These are phyloP conservation scores for Eragrostis curvula DNA, from an alignment of 176 grass and related monocot genomes.

Conservation along the genomic window DNA sequence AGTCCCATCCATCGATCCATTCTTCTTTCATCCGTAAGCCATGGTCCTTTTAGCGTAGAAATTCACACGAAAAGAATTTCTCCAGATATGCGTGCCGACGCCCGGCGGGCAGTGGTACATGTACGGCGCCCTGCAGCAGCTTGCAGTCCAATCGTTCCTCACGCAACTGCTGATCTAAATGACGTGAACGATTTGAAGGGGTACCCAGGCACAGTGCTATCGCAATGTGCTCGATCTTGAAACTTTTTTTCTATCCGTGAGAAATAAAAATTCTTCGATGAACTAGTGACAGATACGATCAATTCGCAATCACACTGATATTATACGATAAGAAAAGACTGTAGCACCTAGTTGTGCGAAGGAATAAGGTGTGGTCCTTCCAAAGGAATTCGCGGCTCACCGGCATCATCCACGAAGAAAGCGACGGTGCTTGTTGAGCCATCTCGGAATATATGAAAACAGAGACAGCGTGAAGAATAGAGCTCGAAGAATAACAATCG, in stretches of 20 bases:
- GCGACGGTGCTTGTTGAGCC: background rate
- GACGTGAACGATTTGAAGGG: background rate
- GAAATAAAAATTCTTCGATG: background rate
- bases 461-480: too few species aligned
- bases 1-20: background rate
- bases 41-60: conserved; percentile 7
- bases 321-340: conserved; percentile 10
- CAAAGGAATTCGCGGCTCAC: background rate
- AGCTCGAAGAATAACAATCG: background rate
- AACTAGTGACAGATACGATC: background rate
- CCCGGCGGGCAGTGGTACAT: background rate
- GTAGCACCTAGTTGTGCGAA: background rate
- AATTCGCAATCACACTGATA: too few species aligned
- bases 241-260: background rate
- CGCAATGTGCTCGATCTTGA: background rate
- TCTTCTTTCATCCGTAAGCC: conserved; percentile 2
- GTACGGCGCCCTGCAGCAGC: background rate
- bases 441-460: too few species aligned
- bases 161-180: background rate
- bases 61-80: background rate
- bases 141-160: conserved; percentile 3
- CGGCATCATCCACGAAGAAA: conserved; percentile 4
- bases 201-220: background rate
- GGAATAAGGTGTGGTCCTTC: conserved; percentile 4
- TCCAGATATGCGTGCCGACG: background rate